Percentiles rank a stretch among this genome's conserved stretches.
These are phyloP conservation scores for Staphylotrichum tortipilum DNA, from an alignment of 495 filamentous ascomycete species.

Conservation along the genomic window DNA sequence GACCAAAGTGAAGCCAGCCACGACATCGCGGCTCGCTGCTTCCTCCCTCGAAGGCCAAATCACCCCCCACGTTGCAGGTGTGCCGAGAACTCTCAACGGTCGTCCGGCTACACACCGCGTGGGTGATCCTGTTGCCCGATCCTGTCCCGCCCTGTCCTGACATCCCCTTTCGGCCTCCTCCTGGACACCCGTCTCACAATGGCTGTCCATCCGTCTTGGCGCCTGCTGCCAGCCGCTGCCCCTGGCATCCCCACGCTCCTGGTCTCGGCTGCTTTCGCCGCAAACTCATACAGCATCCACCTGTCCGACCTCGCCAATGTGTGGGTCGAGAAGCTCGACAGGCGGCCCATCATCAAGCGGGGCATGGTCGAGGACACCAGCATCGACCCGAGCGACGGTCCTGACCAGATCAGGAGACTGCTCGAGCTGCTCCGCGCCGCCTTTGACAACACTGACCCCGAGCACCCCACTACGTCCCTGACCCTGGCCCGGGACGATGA, in stretches of 20 bases:
- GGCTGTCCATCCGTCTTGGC: slow-evolving; percentile 23
- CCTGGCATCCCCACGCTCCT: slow-evolving; percentile 35
- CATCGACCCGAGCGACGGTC: slow-evolving; percentile 78
- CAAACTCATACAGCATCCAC: slow-evolving; percentile 58
- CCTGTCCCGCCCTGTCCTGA: background rate
- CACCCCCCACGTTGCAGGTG: too few species aligned
- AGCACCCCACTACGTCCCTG: slow-evolving; percentile 32
- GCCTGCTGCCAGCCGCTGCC: slow-evolving; percentile 24
- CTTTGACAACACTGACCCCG: slow-evolving; percentile 35
- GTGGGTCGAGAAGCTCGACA: slow-evolving; percentile 69
- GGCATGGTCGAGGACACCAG: slow-evolving; percentile 59
- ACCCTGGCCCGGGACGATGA: slow-evolving; percentile 23
- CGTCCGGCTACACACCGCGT: background rate
- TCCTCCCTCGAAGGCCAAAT: background rate
- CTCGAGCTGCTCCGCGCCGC: slow-evolving; percentile 62
- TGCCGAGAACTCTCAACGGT: too few species aligned
- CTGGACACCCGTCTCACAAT: slow-evolving; percentile 6
- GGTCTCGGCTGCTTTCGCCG: slow-evolving; percentile 31
- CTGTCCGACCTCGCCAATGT: slow-evolving; percentile 77
- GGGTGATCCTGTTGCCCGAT: background rate
- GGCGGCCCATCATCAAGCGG: slow-evolving; percentile 53
- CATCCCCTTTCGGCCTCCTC: background rate
- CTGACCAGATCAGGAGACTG: slow-evolving; percentile 61
- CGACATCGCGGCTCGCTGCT: background rate
- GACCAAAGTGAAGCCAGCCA: background rate